Base-by-base conservation (phyloP, 2,329 filamentous ascomycete genomes). In the Colletotrichum endophyticum region DNA sequence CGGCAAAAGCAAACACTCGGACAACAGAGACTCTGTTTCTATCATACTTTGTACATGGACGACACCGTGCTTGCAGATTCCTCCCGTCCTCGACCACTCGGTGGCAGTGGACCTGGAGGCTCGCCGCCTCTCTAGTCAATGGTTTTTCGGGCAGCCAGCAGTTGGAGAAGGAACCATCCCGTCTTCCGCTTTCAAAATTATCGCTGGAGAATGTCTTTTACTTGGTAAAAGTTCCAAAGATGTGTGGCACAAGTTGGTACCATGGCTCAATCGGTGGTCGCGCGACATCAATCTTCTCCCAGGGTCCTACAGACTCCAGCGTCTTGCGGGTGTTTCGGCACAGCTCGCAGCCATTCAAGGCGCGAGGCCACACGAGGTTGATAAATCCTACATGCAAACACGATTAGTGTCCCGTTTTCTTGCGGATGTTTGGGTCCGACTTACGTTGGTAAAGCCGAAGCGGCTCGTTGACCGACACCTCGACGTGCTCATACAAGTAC, bases 401-500 rank as follows among this genome's bases (percentile, higher is more conserved):
- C 7, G 59, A 59, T 64, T 1, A 64, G 62, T 1, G 3, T n/a
- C 15, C 19, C 44, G 59, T 27, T 34, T 28, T 19, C 32, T 2
- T 34, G 62, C 34, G 27, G 13, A 16, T 64, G 44, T 44, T 9
- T 25, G n/a, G 62, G 32, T 15, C 34, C 0, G 25, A 44, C 89
- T 84, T 79, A 91, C 90, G 83, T 80, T 92, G 90, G 81, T 91
- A 92, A 19, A 84, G 69, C 15, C 80, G 77, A 79, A 91, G 84
- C 28, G 83, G 80, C 79, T 84, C 84, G 12, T 84, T 85, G 6
- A 82, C 79, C 59, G 84, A 83, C 66, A 82, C 83, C 71, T 82
- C 81, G 53, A 94, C 90, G 79, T 94, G 92, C 84, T 94, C 92
- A 78, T 89, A 93, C 1, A 91, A 87, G 77, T 92, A 91, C 91